Percentiles rank a stretch among this genome's conserved stretches.
These are phyloP conservation scores for Hibiscus mutabilis DNA, from an alignment of 345 rosid species.

Conservation along the genomic window DNA sequence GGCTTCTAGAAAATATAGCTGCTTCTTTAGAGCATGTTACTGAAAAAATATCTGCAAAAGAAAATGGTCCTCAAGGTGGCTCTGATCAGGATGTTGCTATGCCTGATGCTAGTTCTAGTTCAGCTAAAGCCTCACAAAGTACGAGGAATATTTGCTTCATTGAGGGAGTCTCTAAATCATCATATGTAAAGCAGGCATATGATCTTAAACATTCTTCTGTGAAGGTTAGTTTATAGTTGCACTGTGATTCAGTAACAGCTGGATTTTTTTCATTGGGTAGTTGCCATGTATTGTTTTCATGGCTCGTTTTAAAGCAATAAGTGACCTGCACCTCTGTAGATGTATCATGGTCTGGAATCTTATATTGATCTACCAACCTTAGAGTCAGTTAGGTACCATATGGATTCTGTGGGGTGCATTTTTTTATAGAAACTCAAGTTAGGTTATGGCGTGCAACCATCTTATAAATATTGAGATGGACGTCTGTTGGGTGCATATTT, in stretches of 20 bases:
- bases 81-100: conserved; percentile 89
- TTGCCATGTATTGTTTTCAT: neutral
- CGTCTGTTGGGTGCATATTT: too few species aligned
- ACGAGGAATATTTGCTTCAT: conserved; percentile 66
- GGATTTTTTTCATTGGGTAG: neutral
- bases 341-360: neutral
- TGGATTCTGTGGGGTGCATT: neutral
- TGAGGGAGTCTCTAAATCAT: conserved; percentile 92
- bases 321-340: neutral
- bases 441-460: neutral
- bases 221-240: conserved; percentile 47
- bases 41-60: conserved; percentile 85
- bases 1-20: conserved; percentile 79
- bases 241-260: neutral
- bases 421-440: neutral
- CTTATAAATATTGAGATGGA: too few species aligned
- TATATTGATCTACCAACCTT: neutral
- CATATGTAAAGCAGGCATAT: conserved; percentile 76
- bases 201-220: conserved; percentile 89
- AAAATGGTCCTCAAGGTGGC: conserved; percentile 60
- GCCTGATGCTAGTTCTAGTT: conserved; percentile 79
- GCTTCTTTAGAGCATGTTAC: conserved; percentile 68
- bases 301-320: neutral
- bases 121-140: conserved; percentile 54
- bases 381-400: neutral